A percentile compares a stretch with the other conserved stretches of the same genome.
Conservation (phyloP, 2,329 filamentous ascomycete genomes). For the Penicillium sp. region DNA sequence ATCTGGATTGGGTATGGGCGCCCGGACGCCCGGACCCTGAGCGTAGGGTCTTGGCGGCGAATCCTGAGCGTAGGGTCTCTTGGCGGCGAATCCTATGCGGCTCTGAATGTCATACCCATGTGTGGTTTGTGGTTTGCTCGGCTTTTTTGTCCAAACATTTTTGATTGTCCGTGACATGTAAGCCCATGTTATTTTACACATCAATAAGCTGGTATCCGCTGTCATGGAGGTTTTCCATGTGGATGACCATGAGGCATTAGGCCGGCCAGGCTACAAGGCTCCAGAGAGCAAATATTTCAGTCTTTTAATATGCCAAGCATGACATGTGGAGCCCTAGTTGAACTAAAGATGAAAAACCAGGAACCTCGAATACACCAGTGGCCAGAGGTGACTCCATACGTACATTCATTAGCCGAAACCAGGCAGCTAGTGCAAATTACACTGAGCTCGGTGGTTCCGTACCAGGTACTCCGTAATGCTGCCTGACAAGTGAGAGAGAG, state of each 20-base stretch:
- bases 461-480: neutral
- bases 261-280: neutral
- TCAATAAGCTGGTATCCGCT: neutral
- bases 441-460: neutral
- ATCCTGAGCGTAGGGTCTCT: slow-evolving; percentile 7
- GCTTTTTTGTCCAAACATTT: neutral
- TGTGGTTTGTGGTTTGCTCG: neutral
- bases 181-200: neutral
- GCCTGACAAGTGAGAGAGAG: neutral
- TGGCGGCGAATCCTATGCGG: slow-evolving; percentile 15
- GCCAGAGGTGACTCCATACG: neutral
- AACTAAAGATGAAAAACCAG: neutral
- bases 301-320: neutral
- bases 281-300: neutral
- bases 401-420: neutral
- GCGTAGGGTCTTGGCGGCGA: slow-evolving; percentile 3
- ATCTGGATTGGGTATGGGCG: slow-evolving; percentile 3
- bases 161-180: neutral
- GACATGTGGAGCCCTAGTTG: neutral
- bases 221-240: too few relatives aligned
- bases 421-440: neutral
- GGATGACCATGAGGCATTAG: neutral
- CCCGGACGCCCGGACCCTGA: slow-evolving; percentile 11
- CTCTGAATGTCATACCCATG: slow-evolving; percentile 17
- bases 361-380: neutral